These are phyloP conservation scores for Massarina eburnea DNA, from an alignment of 2,329 filamentous ascomycete genomes.

Conservation along the genomic window DNA sequence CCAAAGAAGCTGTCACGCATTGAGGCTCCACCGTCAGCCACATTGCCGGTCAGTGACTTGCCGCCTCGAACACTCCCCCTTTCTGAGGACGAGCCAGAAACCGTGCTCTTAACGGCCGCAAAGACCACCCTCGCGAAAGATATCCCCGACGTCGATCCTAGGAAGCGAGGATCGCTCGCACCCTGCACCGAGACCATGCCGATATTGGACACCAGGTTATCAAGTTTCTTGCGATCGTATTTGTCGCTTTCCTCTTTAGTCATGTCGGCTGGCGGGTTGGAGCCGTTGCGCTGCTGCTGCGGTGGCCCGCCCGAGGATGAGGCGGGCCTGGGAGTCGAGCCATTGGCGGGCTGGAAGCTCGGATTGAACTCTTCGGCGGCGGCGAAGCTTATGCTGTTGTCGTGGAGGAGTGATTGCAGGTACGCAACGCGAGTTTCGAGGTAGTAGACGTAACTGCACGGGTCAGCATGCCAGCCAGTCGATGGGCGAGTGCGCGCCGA, in stretches of 20 bases:
- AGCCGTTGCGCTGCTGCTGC: slow-evolving; percentile 26
- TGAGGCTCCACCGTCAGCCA: slow-evolving; percentile 66
- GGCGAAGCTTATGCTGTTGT: slow-evolving; percentile 71
- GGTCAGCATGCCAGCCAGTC: slow-evolving; percentile 15
- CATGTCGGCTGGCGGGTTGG: slow-evolving; percentile 17
- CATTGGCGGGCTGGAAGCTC: slow-evolving; percentile 40
- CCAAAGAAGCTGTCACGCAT: slow-evolving; percentile 98
- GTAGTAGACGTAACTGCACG: slow-evolving; percentile 82
- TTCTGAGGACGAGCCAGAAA: slow-evolving; percentile 59
- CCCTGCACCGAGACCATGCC: slow-evolving; percentile 78
- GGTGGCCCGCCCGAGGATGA: slow-evolving; percentile 13
- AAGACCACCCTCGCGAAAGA: slow-evolving; percentile 94
- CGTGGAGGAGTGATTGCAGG: slow-evolving; percentile 73
- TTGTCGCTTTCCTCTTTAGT: slow-evolving; percentile 47
- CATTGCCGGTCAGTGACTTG: slow-evolving; percentile 54
- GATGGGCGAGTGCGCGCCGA: slow-evolving; percentile 6
- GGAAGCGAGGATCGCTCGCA: slow-evolving; percentile 74
- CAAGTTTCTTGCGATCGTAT: slow-evolving; percentile 62
- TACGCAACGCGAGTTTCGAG: slow-evolving; percentile 84
- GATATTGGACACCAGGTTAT: slow-evolving; percentile 69
- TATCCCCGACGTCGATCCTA: slow-evolving; percentile 85
- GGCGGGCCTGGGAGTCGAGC: slow-evolving; percentile 25
- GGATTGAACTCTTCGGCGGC: slow-evolving; percentile 65
- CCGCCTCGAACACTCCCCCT: slow-evolving; percentile 63
- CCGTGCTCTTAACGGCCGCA: slow-evolving; percentile 82